A percentile compares a stretch with the other conserved stretches of the same genome.
Evolutionary conservation across 805 yeast species (phyloP).

Genomic region (Cyberlindnera maclurae): DNA sequence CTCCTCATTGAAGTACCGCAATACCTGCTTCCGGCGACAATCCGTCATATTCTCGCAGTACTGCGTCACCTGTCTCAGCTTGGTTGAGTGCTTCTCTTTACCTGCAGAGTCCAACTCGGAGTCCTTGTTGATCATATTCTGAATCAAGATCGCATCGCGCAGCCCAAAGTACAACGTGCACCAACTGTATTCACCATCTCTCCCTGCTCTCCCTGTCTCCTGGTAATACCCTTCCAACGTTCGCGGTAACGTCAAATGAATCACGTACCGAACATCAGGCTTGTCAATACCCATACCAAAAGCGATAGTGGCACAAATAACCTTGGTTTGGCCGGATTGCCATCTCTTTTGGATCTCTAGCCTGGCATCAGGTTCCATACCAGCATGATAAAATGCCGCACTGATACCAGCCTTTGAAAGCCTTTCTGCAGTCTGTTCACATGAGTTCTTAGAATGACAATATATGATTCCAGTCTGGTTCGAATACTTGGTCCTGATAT

Average conservation of each 20-base stretch:
- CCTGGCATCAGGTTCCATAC: conserved; percentile 79
- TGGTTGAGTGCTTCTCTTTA: conserved; percentile 69
- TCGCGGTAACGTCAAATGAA: conserved; percentile 82
- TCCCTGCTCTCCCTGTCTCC: conserved; percentile 97
- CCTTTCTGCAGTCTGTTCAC: conserved; percentile 72
- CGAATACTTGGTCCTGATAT: conserved; percentile 43
- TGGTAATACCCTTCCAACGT: conserved; percentile 95
- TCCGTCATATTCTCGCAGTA: conserved; percentile 89
- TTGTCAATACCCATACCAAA: conserved; percentile 99
- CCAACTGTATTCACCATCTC: conserved; percentile 81
- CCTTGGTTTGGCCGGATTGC: conserved; percentile 67
- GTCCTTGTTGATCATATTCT: conserved; percentile 72
- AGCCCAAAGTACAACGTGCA: conserved; percentile 80
- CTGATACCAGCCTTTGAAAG: conserved; percentile 54
- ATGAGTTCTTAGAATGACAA: conserved; percentile 83
- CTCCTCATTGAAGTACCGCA: conserved; percentile 83
- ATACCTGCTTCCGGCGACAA: conserved; percentile 82
- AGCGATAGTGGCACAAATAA: conserved; percentile 95
- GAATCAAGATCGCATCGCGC: conserved; percentile 71
- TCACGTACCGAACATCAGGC: conserved; percentile 88
- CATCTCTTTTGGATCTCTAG: conserved; percentile 65
- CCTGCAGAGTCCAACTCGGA: conserved; percentile 54
- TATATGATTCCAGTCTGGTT: conserved; percentile 81
- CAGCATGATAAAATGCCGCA: conserved; percentile 85
- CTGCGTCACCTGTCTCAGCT: conserved; percentile 76